Conservation (phyloP, 2,329 filamentous ascomycete genomes). For the Monilinia polystroma region DNA sequence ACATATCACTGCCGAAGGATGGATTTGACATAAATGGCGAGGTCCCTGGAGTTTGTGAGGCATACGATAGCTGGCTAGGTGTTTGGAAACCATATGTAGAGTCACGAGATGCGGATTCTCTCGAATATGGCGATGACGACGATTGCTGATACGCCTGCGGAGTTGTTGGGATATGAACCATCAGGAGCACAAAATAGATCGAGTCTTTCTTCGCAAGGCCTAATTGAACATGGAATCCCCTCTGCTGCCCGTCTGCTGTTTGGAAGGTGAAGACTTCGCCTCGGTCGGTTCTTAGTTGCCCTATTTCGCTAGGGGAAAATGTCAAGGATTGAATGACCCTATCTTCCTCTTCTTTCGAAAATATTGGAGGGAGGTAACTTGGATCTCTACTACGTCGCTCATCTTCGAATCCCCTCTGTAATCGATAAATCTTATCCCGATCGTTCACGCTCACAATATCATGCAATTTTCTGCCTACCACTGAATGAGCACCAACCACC, state of each 20-base stretch:
- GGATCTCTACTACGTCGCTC: slow-evolving; percentile 56
- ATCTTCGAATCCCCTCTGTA: slow-evolving; percentile 55
- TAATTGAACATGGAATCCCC: slow-evolving; percentile 52
- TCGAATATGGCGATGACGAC: slow-evolving; percentile 34
- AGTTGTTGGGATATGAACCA: slow-evolving; percentile 33
- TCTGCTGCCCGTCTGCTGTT: slow-evolving; percentile 51
- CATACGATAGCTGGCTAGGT: slow-evolving; percentile 32
- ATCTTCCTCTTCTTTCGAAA: slow-evolving; percentile 53
- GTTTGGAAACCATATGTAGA: slow-evolving; percentile 38
- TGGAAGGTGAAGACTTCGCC: slow-evolving; percentile 57
- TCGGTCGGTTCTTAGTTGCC: slow-evolving; percentile 52
- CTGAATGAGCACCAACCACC: slow-evolving; percentile 50
- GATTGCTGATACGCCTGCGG: slow-evolving; percentile 34
- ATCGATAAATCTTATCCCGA: slow-evolving; percentile 50
- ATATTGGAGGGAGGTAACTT: slow-evolving; percentile 64
- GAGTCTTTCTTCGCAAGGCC: slow-evolving; percentile 60
- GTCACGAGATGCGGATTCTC: slow-evolving; percentile 36
- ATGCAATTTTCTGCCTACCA: slow-evolving; percentile 51
- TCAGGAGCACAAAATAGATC: slow-evolving; percentile 60
- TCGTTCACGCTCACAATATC: slow-evolving; percentile 56
- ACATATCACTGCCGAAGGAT: slow-evolving; percentile 32
- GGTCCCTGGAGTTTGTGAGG: slow-evolving; percentile 28
- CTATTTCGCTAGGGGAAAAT: slow-evolving; percentile 54
- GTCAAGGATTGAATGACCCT: slow-evolving; percentile 55
- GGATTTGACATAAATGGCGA: slow-evolving; percentile 33